Evolutionary conservation across 1,284 basidiomycete species (phyloP).

Genomic region (Ustilago loliicola): DNA sequence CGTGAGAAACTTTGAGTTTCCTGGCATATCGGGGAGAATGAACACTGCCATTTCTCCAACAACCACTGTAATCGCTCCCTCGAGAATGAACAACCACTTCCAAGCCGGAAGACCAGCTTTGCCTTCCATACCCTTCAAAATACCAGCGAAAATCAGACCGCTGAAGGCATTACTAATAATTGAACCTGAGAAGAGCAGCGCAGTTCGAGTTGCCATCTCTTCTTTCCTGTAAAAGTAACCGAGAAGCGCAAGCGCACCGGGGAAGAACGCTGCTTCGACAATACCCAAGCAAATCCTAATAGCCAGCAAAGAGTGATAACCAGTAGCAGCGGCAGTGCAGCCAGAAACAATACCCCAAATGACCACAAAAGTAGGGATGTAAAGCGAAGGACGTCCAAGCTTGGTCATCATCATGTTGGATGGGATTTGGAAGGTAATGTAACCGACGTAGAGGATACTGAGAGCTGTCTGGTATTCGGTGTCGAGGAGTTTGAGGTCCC

Average conservation of each 20-base stretch:
- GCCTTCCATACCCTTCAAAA: constrained; percentile 46
- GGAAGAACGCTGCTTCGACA: constrained; percentile 57
- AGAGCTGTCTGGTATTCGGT: constrained; percentile 74
- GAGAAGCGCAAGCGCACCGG: constrained; percentile 69
- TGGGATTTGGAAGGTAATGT: constrained; percentile 83
- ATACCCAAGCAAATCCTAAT: constrained; percentile 70
- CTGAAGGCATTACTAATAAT: constrained; percentile 63
- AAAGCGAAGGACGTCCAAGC: constrained; percentile 63
- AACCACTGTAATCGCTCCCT: constrained; percentile 47
- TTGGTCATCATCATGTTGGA: constrained; percentile 71
- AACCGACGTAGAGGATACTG: constrained; percentile 82
- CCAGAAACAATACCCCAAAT: constrained; percentile 62
- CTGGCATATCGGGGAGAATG: constrained; percentile 57
- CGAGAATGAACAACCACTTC: constrained; percentile 66
- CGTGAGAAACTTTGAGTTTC: constrained; percentile 54
- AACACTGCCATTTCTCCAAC: constrained; percentile 38
- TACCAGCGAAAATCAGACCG: constrained; percentile 57
- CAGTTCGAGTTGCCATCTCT: constrained; percentile 69
- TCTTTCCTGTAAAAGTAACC: constrained; percentile 70
- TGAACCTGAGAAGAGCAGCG: constrained; percentile 66
- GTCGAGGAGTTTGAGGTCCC: constrained; percentile 64
- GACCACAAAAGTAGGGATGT: constrained; percentile 55
- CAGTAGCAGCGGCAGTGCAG: constrained; percentile 63
- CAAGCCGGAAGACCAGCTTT: constrained; percentile 40
- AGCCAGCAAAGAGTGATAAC: constrained; percentile 59